Evolutionary conservation across 768 basidiomycete species (phyloP), one percentile per base, ranked within the genome.

Genomic region (Kwoniella dendrophila): DNA sequence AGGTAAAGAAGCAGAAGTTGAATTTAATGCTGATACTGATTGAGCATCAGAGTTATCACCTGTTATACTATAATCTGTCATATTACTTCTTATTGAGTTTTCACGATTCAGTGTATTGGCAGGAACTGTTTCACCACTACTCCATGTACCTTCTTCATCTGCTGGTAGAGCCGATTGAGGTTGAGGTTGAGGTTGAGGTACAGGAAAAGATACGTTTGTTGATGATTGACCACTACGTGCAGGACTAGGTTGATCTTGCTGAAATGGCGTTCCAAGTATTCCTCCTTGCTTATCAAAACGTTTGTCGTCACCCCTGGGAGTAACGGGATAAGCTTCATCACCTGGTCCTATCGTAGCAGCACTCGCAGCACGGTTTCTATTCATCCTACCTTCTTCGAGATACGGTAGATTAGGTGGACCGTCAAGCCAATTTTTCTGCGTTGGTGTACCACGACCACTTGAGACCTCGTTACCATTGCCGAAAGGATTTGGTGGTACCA

Each of bases 391-490:
- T 34, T 59, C 56, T 24, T 50, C 44, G 11, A 47, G 34, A 33
- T 54, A 47, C n/a, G 52, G 56, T 32, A 63, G 12, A 29, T 20
- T 57, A 22, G 64, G 50, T n/a, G 66, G 57, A 14, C 55, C 56
- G 8, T 22, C 7, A 29, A 56, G 41, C 64, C 64, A 67, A 26
- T 63, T 50, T 2, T 49, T 33, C 41, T 64, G 63, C 4, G 64
- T 67, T 14, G 68, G 68, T 22, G 68, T 70, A 2, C 68, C 66
- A 52, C 68, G 34, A 26, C 68, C 61, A 63, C 59, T 64, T 7
- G 40, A 18, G 10, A 24, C 41, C 14, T 49, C 50, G n/a, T 12
- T n/a, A n/a, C n/a, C n/a, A n/a, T n/a, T n/a, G n/a, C 33, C 18
- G 36, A 33, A 1, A 32, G 1, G 10, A 20, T 1, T n/a, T 20